A percentile compares a stretch with the other conserved stretches of the same genome.
Conservation (phyloP, 2,329 filamentous ascomycete species). For the Fusarium ambrosium region DNA sequence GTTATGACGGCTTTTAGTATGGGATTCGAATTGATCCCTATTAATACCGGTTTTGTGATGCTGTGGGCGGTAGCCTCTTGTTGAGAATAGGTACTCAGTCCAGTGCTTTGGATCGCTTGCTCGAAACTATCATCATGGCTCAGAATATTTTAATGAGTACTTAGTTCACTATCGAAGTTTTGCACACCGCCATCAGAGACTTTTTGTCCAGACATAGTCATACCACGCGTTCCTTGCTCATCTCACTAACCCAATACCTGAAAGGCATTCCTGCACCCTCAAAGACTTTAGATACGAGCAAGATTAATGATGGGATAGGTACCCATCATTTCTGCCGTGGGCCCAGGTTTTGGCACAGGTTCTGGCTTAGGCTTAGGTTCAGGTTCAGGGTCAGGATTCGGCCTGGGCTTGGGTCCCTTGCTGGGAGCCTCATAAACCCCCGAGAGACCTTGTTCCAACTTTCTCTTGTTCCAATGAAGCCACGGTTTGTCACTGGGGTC, state of each 20-base stretch:
- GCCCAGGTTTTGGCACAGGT: background rate
- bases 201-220: background rate
- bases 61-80: too few species aligned
- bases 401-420: background rate
- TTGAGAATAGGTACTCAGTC: too few species aligned
- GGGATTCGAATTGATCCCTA: background rate
- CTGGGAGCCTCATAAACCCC: background rate
- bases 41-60: too few species aligned
- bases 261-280: too few species aligned
- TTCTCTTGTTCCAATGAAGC: background rate
- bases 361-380: background rate
- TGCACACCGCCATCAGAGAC: too few species aligned
- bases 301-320: background rate
- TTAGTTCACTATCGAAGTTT: too few species aligned
- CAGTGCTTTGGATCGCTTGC: too few species aligned
- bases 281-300: background rate
- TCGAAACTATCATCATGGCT: too few species aligned
- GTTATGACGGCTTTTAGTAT: background rate
- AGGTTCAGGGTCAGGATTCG: background rate
- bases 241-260: background rate
- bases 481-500: background rate
- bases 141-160: too few species aligned
- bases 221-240: background rate
- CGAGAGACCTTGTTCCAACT: background rate
- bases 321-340: background rate